A percentile compares a stretch with the other conserved stretches of the same genome.
Conservation (phyloP, 345 rosid genomes). For the Cardamine chenopodiifolia region DNA sequence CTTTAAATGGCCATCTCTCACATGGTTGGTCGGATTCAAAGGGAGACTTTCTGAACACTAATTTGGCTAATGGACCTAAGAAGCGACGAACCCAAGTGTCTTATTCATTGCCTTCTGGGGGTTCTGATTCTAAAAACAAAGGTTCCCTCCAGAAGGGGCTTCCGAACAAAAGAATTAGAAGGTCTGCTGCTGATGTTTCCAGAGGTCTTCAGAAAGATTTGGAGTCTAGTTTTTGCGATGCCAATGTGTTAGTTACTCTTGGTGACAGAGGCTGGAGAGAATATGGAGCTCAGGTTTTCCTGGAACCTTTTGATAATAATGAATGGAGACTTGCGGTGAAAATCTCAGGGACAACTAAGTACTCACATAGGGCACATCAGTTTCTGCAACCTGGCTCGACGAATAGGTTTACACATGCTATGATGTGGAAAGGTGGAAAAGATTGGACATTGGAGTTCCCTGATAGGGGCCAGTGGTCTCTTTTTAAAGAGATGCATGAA, state of each 20-base stretch:
- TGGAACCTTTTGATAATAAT: slow-evolving; percentile 77
- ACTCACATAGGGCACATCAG: slow-evolving; percentile 88
- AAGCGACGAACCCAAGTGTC: slow-evolving; percentile 89
- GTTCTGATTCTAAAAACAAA: slow-evolving; percentile 64
- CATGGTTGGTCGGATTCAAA: slow-evolving; percentile 81
- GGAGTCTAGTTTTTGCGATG: slow-evolving; percentile 71
- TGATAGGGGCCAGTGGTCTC: slow-evolving; percentile 88
- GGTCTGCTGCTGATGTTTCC: slow-evolving; percentile 58
- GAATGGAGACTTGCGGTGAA: slow-evolving; percentile 96
- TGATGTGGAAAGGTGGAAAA: slow-evolving; percentile 99
- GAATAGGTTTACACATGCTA: slow-evolving; percentile 91
- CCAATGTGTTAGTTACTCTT: slow-evolving; percentile 66
- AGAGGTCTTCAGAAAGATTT: slow-evolving; percentile 59
- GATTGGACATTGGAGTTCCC: slow-evolving; percentile 93
- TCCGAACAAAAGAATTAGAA: slow-evolving; percentile 81
- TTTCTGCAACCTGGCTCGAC: slow-evolving; percentile 94
- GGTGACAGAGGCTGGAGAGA: slow-evolving; percentile 96
- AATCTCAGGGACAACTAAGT: slow-evolving; percentile 63
- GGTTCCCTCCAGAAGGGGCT: slow-evolving; percentile 56
- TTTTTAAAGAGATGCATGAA: slow-evolving; percentile 97
- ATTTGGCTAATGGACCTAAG: slow-evolving; percentile 84
- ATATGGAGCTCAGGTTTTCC: slow-evolving; percentile 67
- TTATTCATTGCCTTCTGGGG: slow-evolving; percentile 74
- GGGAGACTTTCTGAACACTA: slow-evolving; percentile 55
- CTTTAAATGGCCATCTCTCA: slow-evolving; percentile 52